Percentiles rank a stretch among this genome's conserved stretches.
Conservation (phyloP, 2,329 filamentous ascomycete genomes). For the Monosporascus cannonballus region DNA sequence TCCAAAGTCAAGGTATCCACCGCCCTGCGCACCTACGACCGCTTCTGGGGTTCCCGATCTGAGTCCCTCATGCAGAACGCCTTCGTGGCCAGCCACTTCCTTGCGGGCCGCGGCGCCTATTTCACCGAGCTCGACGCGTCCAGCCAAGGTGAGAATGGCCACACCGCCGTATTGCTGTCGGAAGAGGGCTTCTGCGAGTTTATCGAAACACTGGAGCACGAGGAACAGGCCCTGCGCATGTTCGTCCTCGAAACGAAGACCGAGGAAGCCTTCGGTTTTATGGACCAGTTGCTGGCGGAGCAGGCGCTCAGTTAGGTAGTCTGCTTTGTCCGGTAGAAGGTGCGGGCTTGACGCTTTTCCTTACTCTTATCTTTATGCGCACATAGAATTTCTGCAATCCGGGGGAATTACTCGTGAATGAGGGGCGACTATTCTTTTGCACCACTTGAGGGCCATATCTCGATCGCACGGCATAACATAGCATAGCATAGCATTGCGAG, state of each 20-base stretch:
- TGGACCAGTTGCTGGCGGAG: constrained; percentile 16
- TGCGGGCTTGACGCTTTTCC: neutral
- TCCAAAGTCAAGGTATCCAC: constrained; percentile 15
- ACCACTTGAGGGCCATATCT: too few species aligned
- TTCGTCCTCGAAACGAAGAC: constrained; percentile 12
- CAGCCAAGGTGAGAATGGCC: too few species aligned
- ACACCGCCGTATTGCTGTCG: too few species aligned
- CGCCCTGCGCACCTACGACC: constrained; percentile 23
- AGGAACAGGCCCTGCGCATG: constrained; percentile 13
- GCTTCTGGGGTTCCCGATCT: constrained; percentile 21
- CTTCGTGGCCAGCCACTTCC: constrained; percentile 11
- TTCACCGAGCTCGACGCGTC: too few species aligned
- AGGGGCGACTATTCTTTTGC: too few species aligned
- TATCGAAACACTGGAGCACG: constrained; percentile 7
- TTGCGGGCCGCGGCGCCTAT: constrained; percentile 12
- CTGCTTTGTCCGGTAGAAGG: too few species aligned
- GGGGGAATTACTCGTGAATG: too few species aligned
- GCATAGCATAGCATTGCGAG: too few species aligned
- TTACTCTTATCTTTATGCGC: neutral
- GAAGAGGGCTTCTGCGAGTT: constrained; percentile 12
- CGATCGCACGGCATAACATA: too few species aligned
- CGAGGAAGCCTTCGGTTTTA: constrained; percentile 14
- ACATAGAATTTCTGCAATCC: too few species aligned
- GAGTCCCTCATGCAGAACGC: constrained; percentile 13
- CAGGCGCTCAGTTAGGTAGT: too few species aligned